Evolutionary conservation across 2,329 filamentous ascomycete genomes (phyloP).

Genomic region (Trichophyton equinum): DNA sequence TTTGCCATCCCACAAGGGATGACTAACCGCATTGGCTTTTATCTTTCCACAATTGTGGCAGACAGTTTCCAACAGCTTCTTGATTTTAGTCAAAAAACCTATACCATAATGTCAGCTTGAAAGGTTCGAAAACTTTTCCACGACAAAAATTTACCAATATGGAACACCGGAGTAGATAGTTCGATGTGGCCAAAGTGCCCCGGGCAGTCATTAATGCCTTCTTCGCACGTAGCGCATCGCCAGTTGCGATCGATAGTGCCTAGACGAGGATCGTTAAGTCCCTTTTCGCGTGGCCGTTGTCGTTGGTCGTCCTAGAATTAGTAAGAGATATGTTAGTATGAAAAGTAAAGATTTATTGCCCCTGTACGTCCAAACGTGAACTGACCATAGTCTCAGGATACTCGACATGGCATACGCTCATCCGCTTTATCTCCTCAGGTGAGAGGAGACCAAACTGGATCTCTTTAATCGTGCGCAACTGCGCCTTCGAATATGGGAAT

Average conservation of each 20-base stretch:
- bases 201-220: conserved; percentile 90
- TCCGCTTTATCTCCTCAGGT: conserved; percentile 96
- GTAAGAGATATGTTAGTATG: conserved; percentile 12
- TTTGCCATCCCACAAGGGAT: conserved; percentile 47
- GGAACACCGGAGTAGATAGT: conserved; percentile 88
- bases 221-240: conserved; percentile 91
- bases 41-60: conserved; percentile 99
- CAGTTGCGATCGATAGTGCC: conserved; percentile 93
- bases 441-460: conserved; percentile 98
- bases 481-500: conserved; percentile 85
- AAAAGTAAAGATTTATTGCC: background rate
- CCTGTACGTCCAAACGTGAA: conserved; percentile 1
- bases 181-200: conserved; percentile 99
- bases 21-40: conserved; percentile 94
- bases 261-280: conserved; percentile 88
- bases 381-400: conserved; percentile 91
- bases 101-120: conserved; percentile 25
- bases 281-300: conserved; percentile 76
- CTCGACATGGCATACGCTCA: conserved; percentile 91
- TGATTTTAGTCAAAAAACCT: conserved; percentile 97
- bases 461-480: conserved; percentile 94
- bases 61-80: conserved; percentile 97
- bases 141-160: conserved; percentile 46
- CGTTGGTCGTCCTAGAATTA: conserved; percentile 63
- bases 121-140: background rate